Evolutionary conservation across 2,329 filamentous ascomycete genomes (phyloP), one percentile per base, ranked within the genome.

Genomic region (Aspergillus jensenii): DNA sequence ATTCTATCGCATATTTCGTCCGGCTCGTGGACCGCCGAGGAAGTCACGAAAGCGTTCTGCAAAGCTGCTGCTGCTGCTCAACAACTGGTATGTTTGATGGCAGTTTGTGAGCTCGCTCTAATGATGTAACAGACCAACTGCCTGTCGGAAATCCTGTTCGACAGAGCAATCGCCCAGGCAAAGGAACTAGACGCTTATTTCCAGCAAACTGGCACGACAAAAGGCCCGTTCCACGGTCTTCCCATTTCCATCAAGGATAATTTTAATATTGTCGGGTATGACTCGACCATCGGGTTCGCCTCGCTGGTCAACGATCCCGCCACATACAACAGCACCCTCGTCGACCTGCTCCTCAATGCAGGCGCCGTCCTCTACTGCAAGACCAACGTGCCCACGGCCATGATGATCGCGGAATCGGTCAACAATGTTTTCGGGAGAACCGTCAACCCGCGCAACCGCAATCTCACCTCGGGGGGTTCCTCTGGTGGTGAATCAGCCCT

Each of bases 101-200:
- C 6, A 8, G 14, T 17, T 4, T 21, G 21, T 21, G 21, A 4
- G 21, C 21, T 21, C 21, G 21, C 21, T 21, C 21, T 31, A 31
- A 31, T 31, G 9, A 31, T 31, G 27, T 31, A 25, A 23, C 14
- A 84, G 82, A 85, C 82, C 40, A 87, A 86, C 60, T 87, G 85
- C 66, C 71, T 87, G 4, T 84, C 81, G 1, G 83, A 87, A 61
- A 79, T 81, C 23, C 77, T 87, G 55, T 84, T 85, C 62, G 71
- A 80, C 9, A 78, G 81, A 67, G 83, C 82, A 3, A 74, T 85
- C 47, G 68, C 75, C 31, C 75, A 76, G 40, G 83, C 84, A 3
- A 78, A 79, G 61, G 73, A 79, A 39, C 76, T 85, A 0, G 84
- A 87, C 65, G 74, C 79, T 1, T 76, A 84, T 57, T 74, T 83